phyloP scores from a whole-genome alignment of 192 early-diverging fungal genomes.

The Coemansia sp. region DNA sequence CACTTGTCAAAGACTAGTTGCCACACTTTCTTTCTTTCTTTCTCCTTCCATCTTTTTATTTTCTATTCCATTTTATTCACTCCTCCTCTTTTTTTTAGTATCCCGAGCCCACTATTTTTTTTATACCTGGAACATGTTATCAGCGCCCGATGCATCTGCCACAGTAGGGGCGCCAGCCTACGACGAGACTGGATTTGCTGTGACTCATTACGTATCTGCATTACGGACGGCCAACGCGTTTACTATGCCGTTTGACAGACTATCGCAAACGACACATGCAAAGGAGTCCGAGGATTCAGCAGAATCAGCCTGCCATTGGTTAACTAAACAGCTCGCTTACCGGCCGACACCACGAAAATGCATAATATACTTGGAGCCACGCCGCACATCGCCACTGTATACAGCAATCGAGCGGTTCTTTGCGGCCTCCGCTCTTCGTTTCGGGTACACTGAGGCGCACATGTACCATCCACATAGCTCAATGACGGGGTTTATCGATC shows the following conservation, averaged over 20 bases:
- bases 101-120: no score
- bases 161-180: neutral
- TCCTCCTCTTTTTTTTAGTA: neutral
- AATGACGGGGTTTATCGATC: conserved; percentile 56
- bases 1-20: neutral
- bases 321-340: neutral
- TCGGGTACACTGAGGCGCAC: conserved; percentile 45
- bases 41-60: neutral
- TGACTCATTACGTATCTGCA: conserved; percentile 17
- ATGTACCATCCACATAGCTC: conserved; percentile 56
- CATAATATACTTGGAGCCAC: conserved; percentile 53
- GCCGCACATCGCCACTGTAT: conserved; percentile 30
- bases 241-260: conserved; percentile 24
- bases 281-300: neutral
- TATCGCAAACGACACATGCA: neutral
- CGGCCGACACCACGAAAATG: conserved; percentile 19
- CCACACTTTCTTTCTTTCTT: neutral
- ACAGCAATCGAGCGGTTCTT: conserved; percentile 46
- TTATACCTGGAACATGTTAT: neutral
- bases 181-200: conserved; percentile 6
- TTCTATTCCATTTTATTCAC: neutral
- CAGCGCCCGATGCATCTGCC: neutral
- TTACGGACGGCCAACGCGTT: conserved; percentile 33
- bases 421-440: conserved; percentile 10
- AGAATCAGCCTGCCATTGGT: conserved; percentile 7